phyloP scores from a whole-genome alignment of 176 grass and related monocot genomes.

The Oryza nivara region DNA sequence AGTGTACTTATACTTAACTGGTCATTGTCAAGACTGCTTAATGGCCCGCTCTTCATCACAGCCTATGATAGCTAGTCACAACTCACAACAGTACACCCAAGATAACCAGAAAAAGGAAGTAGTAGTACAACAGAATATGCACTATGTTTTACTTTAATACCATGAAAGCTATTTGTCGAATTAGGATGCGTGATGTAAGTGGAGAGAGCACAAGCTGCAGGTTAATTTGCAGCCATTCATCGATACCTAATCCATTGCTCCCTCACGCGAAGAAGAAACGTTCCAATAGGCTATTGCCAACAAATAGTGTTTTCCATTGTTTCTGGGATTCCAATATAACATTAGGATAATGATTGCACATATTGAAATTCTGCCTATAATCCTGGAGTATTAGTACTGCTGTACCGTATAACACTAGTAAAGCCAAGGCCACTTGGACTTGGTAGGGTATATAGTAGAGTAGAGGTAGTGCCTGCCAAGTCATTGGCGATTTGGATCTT shows the following conservation, averaged over 20 bases:
- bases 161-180: conserved; percentile 27
- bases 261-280: background rate
- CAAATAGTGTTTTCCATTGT: conserved; percentile 42
- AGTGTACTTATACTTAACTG: conserved; percentile 4
- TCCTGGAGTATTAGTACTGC: background rate
- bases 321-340: conserved; percentile 49
- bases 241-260: background rate
- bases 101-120: background rate
- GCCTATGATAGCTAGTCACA: background rate
- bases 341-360: conserved; percentile 19
- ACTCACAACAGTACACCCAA: background rate
- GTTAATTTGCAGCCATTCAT: conserved; percentile 25
- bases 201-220: conserved; percentile 39
- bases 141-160: conserved; percentile 7
- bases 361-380: conserved; percentile 16
- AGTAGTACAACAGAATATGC: background rate
- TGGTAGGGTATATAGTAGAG: conserved; percentile 5
- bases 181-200: conserved; percentile 31
- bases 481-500: conserved; percentile 34
- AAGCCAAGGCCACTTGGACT: conserved; percentile 3
- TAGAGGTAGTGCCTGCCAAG: conserved; percentile 41
- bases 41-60: conserved; percentile 7
- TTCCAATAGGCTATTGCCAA: conserved; percentile 29
- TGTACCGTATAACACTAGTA: background rate
- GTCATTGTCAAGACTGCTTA: conserved; percentile 2